Conservation (phyloP, 768 basidiomycete genomes). For the Lentinus brumalis region DNA sequence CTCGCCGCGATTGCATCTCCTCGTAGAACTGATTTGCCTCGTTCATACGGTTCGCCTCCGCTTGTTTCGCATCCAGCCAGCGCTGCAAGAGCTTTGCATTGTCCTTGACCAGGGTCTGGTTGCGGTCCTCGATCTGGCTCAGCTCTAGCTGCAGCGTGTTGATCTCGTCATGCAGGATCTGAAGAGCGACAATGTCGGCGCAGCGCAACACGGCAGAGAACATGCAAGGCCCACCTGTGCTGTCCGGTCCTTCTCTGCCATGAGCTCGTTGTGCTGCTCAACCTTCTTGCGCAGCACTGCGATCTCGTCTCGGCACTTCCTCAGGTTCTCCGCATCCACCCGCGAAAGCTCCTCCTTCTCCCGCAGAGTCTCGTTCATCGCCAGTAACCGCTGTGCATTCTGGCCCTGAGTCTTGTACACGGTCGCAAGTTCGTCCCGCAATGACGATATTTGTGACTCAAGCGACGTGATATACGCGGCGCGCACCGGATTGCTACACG, state of each 20-base stretch:
- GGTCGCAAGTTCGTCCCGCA: slow-evolving; percentile 90
- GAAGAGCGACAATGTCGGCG: not conserved
- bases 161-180: slow-evolving; percentile 94
- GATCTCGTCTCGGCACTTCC: slow-evolving; percentile 78
- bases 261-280: slow-evolving; percentile 80
- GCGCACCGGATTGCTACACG: slow-evolving; percentile 74
- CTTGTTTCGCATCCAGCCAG: slow-evolving; percentile 95
- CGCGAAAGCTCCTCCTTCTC: slow-evolving; percentile 90
- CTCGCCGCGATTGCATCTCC: slow-evolving; percentile 74
- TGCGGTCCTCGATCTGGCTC: slow-evolving; percentile 84
- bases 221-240: slow-evolving; percentile 62
- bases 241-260: slow-evolving; percentile 86
- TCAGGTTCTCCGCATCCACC: slow-evolving; percentile 76
- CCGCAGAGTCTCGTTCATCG: slow-evolving; percentile 93
- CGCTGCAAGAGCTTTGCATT: slow-evolving; percentile 94
- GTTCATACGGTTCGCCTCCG: slow-evolving; percentile 94
- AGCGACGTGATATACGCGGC: slow-evolving; percentile 89
- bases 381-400: slow-evolving; percentile 88
- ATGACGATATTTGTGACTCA: slow-evolving; percentile 89
- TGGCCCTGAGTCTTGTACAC: slow-evolving; percentile 97
- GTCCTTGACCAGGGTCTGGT: slow-evolving; percentile 83
- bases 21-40: slow-evolving; percentile 90
- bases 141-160: slow-evolving; percentile 90
- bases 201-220: not conserved
- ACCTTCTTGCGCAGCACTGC: slow-evolving; percentile 71